phyloP scores from a whole-genome alignment of 768 basidiomycete genomes.

The Calocera cornea region DNA sequence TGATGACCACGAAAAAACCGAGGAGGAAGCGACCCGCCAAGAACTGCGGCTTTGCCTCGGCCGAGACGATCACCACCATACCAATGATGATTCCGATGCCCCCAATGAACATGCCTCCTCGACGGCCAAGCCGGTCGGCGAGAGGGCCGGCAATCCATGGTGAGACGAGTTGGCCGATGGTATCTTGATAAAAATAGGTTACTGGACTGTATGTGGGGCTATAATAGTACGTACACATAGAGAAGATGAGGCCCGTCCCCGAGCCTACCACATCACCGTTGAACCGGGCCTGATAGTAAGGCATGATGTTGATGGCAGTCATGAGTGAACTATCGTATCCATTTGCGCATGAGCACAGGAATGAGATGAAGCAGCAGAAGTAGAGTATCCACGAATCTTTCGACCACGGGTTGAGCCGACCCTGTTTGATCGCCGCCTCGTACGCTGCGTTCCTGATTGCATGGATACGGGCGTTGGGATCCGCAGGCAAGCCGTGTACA shows the following conservation, averaged over 20 bases:
- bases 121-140: conserved; percentile 23
- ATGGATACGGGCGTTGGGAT: not conserved
- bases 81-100: conserved; percentile 23
- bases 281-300: conserved; percentile 16
- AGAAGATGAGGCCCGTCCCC: conserved; percentile 10
- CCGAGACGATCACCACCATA: conserved; percentile 34
- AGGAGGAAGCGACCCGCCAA: conserved; percentile 38
- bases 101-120: conserved; percentile 23
- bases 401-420: conserved; percentile 18
- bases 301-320: conserved; percentile 17
- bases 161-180: conserved; percentile 21
- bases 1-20: conserved; percentile 37
- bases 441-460: conserved; percentile 22
- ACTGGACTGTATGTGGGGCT: not conserved
- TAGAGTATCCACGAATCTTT: conserved; percentile 19
- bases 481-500: not conserved
- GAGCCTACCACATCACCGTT: conserved; percentile 1
- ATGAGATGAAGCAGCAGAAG: conserved; percentile 18
- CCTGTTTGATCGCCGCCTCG: conserved; percentile 18
- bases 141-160: conserved; percentile 23
- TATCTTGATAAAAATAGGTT: not conserved
- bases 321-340: conserved; percentile 20
- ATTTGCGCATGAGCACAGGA: conserved; percentile 22
- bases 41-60: conserved; percentile 35
- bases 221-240: conserved; percentile 1